A percentile compares a stretch with the other conserved stretches of the same genome.
These are phyloP conservation scores for Tylopilus cervinicoccineus DNA, from an alignment of 768 basidiomycete genomes.

Conservation along the genomic window DNA sequence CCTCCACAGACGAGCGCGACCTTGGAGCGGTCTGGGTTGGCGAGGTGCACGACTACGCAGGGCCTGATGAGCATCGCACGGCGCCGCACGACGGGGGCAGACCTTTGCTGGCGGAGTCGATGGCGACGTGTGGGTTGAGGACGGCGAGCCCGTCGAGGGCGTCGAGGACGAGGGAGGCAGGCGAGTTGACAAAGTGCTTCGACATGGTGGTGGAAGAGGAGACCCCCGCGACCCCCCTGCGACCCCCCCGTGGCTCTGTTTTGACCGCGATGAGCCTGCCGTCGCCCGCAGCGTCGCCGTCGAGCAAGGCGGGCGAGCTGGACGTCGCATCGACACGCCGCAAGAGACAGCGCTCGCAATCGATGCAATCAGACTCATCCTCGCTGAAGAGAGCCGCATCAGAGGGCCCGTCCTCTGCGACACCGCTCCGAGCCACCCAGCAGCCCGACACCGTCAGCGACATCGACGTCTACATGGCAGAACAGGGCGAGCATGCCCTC, in stretches of 20 bases:
- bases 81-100: background rate
- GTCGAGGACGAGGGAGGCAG: slow-evolving; percentile 70
- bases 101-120: slow-evolving; percentile 72
- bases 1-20: slow-evolving; percentile 83
- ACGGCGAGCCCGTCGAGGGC: slow-evolving; percentile 70
- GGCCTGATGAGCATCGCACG: background rate
- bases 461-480: slow-evolving; percentile 67
- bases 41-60: slow-evolving; percentile 64
- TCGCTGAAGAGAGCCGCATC: slow-evolving; percentile 80
- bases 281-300: slow-evolving; percentile 40
- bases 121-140: slow-evolving; percentile 64
- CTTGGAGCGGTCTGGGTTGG: slow-evolving; percentile 53
- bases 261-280: slow-evolving; percentile 41
- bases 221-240: slow-evolving; percentile 13
- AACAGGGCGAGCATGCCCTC: slow-evolving; percentile 43
- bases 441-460: slow-evolving; percentile 42
- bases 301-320: slow-evolving; percentile 36
- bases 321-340: slow-evolving; percentile 35
- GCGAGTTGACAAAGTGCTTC: slow-evolving; percentile 79
- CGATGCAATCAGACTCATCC: slow-evolving; percentile 71
- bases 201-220: background rate
- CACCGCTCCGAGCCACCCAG: slow-evolving; percentile 23
- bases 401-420: slow-evolving; percentile 51
- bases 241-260: background rate
- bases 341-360: slow-evolving; percentile 72